A percentile compares a stretch with the other conserved stretches of the same genome.
Evolutionary conservation across 257 asterid species (phyloP).

Genomic region (Perilla frutescens): DNA sequence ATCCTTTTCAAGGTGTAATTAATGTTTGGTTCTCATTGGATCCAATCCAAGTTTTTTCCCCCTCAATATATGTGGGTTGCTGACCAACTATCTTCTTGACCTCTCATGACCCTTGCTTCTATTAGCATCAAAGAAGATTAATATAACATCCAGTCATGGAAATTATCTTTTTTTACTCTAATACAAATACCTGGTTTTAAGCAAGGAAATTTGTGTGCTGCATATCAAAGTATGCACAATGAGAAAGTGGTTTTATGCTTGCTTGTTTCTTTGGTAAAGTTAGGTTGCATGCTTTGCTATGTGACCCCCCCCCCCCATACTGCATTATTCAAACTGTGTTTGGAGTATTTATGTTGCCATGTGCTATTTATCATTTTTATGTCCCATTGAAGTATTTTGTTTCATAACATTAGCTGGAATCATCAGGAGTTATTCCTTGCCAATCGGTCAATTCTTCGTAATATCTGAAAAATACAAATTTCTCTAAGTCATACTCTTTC

Average conservation of each 20-base stretch:
- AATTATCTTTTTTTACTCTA: too few species aligned
- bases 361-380: conserved; percentile 12
- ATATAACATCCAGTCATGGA: too few species aligned
- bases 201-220: conserved; percentile 12
- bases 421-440: conserved; percentile 15
- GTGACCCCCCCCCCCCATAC: too few species aligned
- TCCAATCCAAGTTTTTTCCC: too few species aligned
- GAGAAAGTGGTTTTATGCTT: background rate
- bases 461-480: conserved; percentile 9
- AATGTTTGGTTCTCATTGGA: too few species aligned
- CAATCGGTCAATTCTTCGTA: conserved; percentile 19
- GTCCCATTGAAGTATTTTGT: conserved; percentile 22
- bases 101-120: too few species aligned
- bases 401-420: conserved; percentile 10
- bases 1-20: too few species aligned
- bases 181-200: background rate
- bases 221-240: background rate
- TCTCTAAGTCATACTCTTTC: conserved; percentile 32
- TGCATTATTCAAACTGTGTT: too few species aligned
- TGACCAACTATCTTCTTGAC: too few species aligned
- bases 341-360: too few species aligned
- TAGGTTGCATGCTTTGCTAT: conserved; percentile 12
- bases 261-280: background rate
- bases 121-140: too few species aligned
- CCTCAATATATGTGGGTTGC: too few species aligned